Evolutionary conservation across 257 asterid species (phyloP), one percentile per base, ranked within the genome.

Genomic region (Capsicum pubescens): DNA sequence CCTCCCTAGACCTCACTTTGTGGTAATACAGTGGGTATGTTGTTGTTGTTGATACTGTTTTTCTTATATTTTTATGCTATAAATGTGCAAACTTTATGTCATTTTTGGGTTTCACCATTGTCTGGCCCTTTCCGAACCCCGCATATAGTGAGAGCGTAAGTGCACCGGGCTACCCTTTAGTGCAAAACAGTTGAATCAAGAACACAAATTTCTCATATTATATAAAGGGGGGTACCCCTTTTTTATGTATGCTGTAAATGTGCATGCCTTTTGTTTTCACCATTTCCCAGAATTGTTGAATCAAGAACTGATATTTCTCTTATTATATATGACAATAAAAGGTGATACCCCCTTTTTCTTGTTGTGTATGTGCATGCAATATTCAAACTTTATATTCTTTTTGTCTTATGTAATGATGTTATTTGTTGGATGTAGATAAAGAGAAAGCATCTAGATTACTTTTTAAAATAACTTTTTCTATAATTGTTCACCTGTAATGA

Each of bases 101-200:
- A 2, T 56, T 57, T 84, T 59, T 79, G 69, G 85, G 83, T 67
- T 80, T 80, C 88, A 61, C 66, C 56, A 55, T 82, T 1, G 32
- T 26, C 32, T 26, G 32, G 32, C 32, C 32, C 32, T 26, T 26
- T 26, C 2, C 32, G 2, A 26, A 26, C 32, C 32, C 32, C 0
- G 2, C 32, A 26, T 26, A 26, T 26, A 26, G 32, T 26, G 32
- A 26, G 32, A 26, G 32, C 32, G 32, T 26, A 26, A 26, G 32
- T 26, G 32, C 32, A 26, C 2, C 32, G 32, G 32, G 32, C 32
- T 26, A 26, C 32, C 32, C 32, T 26, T 26, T 26, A 26, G 32
- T 26, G 32, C 82, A 85, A 81, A 67, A n/a, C 78, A 79, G 84
- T 91, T 91, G 80, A 85, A 79, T 79, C 87, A 89, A 84, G 87